Base-by-base conservation (phyloP, 305 asterid genomes). In the Fraxinus sp. region DNA sequence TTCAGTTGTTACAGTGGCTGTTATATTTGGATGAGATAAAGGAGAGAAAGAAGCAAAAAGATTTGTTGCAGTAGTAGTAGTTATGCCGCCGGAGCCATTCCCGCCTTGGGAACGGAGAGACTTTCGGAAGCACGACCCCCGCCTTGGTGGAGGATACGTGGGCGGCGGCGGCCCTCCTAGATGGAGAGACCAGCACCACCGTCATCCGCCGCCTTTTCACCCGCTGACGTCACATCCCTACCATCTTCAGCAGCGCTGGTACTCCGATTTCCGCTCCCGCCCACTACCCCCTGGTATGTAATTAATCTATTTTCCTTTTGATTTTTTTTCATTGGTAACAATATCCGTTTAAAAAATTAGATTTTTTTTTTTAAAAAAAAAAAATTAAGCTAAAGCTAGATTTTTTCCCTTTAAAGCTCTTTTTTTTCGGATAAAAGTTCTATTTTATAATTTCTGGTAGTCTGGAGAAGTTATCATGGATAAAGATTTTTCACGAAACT, bases 231-330 rank as follows among this genome's bases (percentile, higher is more conserved):
- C 70, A 26, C 83, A 68, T 26, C 77, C 77, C 18, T 72, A 81
- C 5, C 89, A 87, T 75, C 92, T 82, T 78, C 87, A 84, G 79
- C 89, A 85, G 85, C 91, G 92, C 6, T 85, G 91, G 90, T 83
- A 88, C 92, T 79, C 94, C 46, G 95, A 92, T 79, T 86, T 88
- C 80, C 98, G 97, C 77, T 87, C 92, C 37, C 89, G 98, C 75
- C 93, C 96, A 81, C 32, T 85, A 9, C 89, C 93, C 46, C 89
- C 95, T 82, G 98, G 99, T 96, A 77, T 89, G 98, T 88, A 24
- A 66, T 20, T 11, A 66, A 11, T 64, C n/a, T 22, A 11, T 1
- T 1, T 66, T 32, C 8, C 7, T 41, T 64, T 46, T 78, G 33
- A 26, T 14, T 37, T 72, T 66, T 5, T 28, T 76, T 3, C 24